These are phyloP conservation scores for Diplodia mutila DNA, from an alignment of 2,329 filamentous ascomycete genomes.

Conservation along the genomic window DNA sequence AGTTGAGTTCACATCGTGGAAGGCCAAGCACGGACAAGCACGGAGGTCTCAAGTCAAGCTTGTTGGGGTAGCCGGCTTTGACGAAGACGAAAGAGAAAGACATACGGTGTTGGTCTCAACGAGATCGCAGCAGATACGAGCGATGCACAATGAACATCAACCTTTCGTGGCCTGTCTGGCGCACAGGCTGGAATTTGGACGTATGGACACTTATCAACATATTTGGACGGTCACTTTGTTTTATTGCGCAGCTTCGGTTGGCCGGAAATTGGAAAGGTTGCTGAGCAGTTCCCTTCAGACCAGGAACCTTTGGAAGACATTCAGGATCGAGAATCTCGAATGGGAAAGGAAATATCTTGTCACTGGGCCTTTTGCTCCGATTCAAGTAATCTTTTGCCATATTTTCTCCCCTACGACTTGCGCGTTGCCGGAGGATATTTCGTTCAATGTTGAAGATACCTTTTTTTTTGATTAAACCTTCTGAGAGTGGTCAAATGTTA, in stretches of 20 bases:
- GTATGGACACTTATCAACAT: not conserved
- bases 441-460: slow-evolving; percentile 27
- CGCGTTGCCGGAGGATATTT: not conserved
- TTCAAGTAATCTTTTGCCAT: not conserved
- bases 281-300: not conserved
- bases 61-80: not conserved
- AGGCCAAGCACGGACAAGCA: not conserved
- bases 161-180: not conserved
- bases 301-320: not conserved
- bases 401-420: not conserved
- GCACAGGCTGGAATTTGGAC: not conserved
- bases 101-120: not conserved
- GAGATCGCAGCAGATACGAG: not conserved
- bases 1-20: slow-evolving; percentile 13
- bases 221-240: not conserved
- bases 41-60: not conserved
- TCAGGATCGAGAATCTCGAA: not conserved
- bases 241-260: not conserved
- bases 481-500: not conserved
- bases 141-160: not conserved
- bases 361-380: not conserved
- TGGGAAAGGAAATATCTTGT: not conserved
- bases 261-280: not conserved
- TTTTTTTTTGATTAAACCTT: slow-evolving; percentile 24
- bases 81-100: not conserved